Conservation (phyloP, 306 rosid genomes). For the Crataegus laevigata region DNA sequence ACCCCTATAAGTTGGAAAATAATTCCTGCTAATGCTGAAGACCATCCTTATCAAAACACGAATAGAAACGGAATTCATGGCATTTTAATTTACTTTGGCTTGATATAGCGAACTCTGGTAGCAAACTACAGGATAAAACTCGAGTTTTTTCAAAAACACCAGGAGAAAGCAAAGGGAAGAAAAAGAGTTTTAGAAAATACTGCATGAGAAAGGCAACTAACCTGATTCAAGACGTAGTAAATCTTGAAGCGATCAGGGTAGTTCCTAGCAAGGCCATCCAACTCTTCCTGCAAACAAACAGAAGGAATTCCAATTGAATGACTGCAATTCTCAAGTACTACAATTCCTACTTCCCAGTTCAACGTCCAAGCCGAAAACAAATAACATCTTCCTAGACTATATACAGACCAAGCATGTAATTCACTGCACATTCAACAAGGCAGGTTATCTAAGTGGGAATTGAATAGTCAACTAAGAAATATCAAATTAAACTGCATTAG, state of each 20-base stretch:
- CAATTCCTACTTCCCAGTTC: neutral
- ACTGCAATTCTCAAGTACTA: neutral
- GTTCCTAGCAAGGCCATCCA: slow-evolving; percentile 62
- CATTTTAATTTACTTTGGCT: neutral
- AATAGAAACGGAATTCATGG: neutral
- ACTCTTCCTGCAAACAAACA: slow-evolving; percentile 59
- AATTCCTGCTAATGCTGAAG: neutral
- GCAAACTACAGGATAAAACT: neutral
- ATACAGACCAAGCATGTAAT: neutral
- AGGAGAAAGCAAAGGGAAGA: neutral
- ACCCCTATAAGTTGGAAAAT: neutral
- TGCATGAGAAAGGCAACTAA: slow-evolving; percentile 21
- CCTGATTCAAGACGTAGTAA: slow-evolving; percentile 85
- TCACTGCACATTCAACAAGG: neutral
- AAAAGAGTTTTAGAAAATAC: neutral
- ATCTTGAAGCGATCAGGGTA: slow-evolving; percentile 64
- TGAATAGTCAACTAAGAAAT: neutral
- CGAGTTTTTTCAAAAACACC: neutral
- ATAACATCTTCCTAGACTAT: neutral
- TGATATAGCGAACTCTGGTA: neutral
- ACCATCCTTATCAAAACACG: neutral
- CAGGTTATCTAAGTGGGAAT: neutral
- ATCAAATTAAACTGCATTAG: neutral
- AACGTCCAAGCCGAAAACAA: neutral
- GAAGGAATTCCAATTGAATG: neutral